These are phyloP conservation scores for Rhododendron ferrugineum DNA, from an alignment of 148 eudicot species.

Conservation along the genomic window DNA sequence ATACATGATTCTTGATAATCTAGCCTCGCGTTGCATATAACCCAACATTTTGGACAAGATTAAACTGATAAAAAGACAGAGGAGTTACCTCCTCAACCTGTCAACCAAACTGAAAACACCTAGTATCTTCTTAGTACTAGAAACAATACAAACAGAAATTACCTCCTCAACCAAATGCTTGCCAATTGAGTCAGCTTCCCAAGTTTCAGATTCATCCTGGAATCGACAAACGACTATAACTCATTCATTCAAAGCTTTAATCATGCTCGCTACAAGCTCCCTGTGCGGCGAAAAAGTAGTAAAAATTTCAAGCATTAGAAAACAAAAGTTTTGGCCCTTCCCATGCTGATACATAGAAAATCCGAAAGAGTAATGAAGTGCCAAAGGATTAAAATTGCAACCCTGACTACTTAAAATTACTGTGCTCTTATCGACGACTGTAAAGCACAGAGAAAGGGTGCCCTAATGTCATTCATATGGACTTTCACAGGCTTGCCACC, in stretches of 20 bases:
- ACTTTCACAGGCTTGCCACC: neutral
- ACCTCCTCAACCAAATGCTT: constrained; percentile 54
- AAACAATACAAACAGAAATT: constrained; percentile 8
- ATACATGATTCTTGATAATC: neutral
- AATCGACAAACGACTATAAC: constrained; percentile 10
- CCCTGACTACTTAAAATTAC: neutral
- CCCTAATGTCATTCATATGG: neutral
- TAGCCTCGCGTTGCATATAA: neutral
- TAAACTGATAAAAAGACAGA: neutral
- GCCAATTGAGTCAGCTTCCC: constrained; percentile 58
- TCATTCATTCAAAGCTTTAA: neutral
- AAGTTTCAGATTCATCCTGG: constrained; percentile 75
- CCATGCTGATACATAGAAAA: neutral
- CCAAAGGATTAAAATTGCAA: neutral
- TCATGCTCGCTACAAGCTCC: neutral
- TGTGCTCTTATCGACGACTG: neutral
- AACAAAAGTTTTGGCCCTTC: neutral
- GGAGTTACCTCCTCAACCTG: neutral
- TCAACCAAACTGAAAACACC: neutral
- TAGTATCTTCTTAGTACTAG: neutral
- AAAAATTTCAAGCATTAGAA: neutral
- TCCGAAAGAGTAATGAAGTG: neutral
- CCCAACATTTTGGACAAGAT: neutral
- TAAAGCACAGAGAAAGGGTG: neutral
- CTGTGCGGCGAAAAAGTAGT: neutral